phyloP scores from a whole-genome alignment of 352 stramenopile genomes.

The Phytophthora colocasiae region DNA sequence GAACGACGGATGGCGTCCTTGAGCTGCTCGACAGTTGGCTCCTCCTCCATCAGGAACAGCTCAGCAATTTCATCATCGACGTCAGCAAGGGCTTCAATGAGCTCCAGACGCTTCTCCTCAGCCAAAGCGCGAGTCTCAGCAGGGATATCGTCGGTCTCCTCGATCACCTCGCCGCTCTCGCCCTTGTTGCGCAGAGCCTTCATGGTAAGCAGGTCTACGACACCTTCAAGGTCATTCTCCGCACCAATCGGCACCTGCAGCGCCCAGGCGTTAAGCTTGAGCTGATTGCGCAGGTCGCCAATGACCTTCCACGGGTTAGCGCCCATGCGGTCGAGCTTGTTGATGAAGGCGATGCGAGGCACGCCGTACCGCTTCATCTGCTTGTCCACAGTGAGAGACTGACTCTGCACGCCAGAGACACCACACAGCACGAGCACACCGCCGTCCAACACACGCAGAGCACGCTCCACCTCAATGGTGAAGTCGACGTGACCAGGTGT shows the following conservation, averaged over 20 bases:
- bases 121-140: constrained; percentile 83
- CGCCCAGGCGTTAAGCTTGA: constrained; percentile 97
- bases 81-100: constrained; percentile 96
- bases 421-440: constrained; percentile 95
- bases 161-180: constrained; percentile 86
- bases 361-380: constrained; percentile 99
- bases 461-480: constrained; percentile 98
- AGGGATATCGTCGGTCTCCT: constrained; percentile 93
- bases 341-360: constrained; percentile 98
- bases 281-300: constrained; percentile 93
- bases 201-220: constrained; percentile 96
- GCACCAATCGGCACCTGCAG: constrained; percentile 98
- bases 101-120: constrained; percentile 91
- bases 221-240: constrained; percentile 94
- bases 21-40: constrained; percentile 91
- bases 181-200: constrained; percentile 93
- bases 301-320: constrained; percentile 97
- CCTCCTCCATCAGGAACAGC: constrained; percentile 99
- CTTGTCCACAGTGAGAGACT: constrained; percentile 98
- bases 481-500: constrained; percentile 99
- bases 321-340: constrained; percentile 99
- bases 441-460: constrained; percentile 98
- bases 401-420: constrained; percentile 96
- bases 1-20: constrained; percentile 94
- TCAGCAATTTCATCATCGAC: constrained; percentile 99